These are phyloP conservation scores for Cavenderia fasciculata DNA, from an alignment of 78 protist species.

Conservation along the genomic window DNA sequence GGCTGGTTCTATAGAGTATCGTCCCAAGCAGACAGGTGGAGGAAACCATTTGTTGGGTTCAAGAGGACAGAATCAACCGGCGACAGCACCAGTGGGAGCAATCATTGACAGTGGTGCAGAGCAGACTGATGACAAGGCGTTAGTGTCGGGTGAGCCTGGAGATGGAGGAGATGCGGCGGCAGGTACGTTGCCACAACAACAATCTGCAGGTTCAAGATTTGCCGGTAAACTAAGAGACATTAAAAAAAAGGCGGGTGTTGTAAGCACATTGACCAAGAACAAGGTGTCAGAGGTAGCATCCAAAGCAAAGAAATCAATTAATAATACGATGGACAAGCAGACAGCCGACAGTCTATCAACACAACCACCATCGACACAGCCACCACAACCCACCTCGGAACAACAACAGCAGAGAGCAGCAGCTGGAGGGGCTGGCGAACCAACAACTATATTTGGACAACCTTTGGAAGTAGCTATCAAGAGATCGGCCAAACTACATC, in stretches of 20 bases:
- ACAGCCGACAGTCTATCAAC: too few relatives aligned
- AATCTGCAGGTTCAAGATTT: background rate
- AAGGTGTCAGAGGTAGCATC: background rate
- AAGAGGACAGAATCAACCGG: background rate
- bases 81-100: background rate
- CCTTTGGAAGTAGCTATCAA: conserved; percentile 29
- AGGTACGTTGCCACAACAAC: background rate
- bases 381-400: background rate
- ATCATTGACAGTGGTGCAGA: too few relatives aligned
- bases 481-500: conserved; percentile 49
- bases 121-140: too few relatives aligned
- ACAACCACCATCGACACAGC: background rate
- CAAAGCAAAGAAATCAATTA: conserved; percentile 21
- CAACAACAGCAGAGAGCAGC: background rate
- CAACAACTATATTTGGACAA: conserved; percentile 42
- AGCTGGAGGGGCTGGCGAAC: background rate
- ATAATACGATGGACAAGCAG: too few relatives aligned
- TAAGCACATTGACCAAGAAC: conserved; percentile 30
- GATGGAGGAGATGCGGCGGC: too few relatives aligned
- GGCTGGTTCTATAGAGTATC: background rate
- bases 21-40: too few relatives aligned
- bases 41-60: too few relatives aligned
- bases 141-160: too few relatives aligned
- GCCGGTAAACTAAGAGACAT: conserved; percentile 47
- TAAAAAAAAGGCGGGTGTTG: conserved; percentile 60